Conservation (phyloP, 2,329 filamentous ascomycete species). For the Penicillium palitans region DNA sequence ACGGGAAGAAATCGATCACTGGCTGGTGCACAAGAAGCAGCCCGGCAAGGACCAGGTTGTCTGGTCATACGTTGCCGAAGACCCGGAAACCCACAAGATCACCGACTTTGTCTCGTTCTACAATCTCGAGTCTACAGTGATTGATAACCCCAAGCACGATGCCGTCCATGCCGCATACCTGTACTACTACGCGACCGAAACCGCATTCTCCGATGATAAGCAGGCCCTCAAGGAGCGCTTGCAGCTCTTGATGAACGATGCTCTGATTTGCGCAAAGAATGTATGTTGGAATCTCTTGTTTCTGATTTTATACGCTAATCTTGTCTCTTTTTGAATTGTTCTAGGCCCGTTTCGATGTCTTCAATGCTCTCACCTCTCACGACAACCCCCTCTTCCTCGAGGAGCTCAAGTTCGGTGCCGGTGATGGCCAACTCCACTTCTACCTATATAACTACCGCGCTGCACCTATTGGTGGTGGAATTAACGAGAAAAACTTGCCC, state of each 20-base stretch:
- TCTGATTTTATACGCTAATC: conserved; percentile 3
- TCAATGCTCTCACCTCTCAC: conserved; percentile 90
- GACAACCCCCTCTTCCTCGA: conserved; percentile 94
- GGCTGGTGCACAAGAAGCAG: conserved; percentile 72
- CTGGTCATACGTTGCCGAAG: conserved; percentile 89
- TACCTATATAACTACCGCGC: conserved; percentile 98
- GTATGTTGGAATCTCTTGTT: conserved; percentile 36
- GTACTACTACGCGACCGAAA: conserved; percentile 92
- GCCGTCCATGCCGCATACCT: conserved; percentile 88
- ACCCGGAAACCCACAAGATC: conserved; percentile 70
- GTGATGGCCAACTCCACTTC: conserved; percentile 93
- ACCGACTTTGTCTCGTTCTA: conserved; percentile 99
- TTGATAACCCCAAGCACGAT: conserved; percentile 74
- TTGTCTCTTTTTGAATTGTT: not conserved
- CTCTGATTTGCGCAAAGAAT: conserved; percentile 82
- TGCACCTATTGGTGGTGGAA: conserved; percentile 78
- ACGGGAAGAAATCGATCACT: conserved; percentile 80
- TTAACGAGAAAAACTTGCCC: conserved; percentile 74
- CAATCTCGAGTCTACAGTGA: conserved; percentile 87
- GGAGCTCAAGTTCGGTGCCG: conserved; percentile 89
- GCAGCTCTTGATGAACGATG: conserved; percentile 78
- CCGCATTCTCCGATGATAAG: conserved; percentile 61
- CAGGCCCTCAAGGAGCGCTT: conserved; percentile 73
- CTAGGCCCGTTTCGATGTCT: conserved; percentile 81
- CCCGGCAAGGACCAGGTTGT: conserved; percentile 75